phyloP scores from a whole-genome alignment of 2,329 filamentous ascomycete species.

The Aspergillus phoenicis region DNA sequence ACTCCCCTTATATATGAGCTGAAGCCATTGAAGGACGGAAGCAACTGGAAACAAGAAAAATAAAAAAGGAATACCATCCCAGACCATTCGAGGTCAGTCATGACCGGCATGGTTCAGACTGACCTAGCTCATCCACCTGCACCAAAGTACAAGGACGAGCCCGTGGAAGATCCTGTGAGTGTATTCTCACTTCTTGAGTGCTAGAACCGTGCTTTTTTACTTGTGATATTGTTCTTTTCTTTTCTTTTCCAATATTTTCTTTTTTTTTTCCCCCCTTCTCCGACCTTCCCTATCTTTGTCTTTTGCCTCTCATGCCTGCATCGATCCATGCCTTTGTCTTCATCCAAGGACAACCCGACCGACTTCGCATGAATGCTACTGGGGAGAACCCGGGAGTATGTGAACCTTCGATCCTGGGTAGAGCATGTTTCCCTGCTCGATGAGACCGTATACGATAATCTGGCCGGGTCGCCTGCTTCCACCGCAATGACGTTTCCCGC shows the following conservation, averaged over 20 bases:
- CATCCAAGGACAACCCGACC: slow-evolving; percentile 21
- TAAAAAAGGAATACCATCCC: slow-evolving; percentile 19
- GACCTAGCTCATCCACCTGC: slow-evolving; percentile 41
- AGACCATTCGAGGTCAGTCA: slow-evolving; percentile 35
- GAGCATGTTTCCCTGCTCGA: neutral
- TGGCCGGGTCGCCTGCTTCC: neutral
- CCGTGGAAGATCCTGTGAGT: slow-evolving; percentile 52
- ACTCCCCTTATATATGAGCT: slow-evolving; percentile 8
- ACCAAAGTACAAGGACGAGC: slow-evolving; percentile 53
- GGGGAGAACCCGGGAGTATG: slow-evolving; percentile 13
- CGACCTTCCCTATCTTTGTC: slow-evolving; percentile 4
- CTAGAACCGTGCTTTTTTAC: neutral
- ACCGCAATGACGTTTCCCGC: neutral
- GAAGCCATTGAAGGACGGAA: slow-evolving; percentile 10
- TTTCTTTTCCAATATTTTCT: slow-evolving; percentile 17
- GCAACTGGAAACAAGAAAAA: slow-evolving; percentile 8
- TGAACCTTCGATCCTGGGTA: neutral
- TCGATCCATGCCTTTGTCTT: slow-evolving; percentile 1
- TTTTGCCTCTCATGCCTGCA: neutral
- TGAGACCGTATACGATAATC: slow-evolving; percentile 3
- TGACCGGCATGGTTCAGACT: slow-evolving; percentile 49
- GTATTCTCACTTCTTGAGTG: slow-evolving; percentile 15
- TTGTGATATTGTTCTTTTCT: slow-evolving; percentile 17
- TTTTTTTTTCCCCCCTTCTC: slow-evolving; percentile 14
- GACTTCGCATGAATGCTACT: slow-evolving; percentile 14